Percentiles rank a stretch among this genome's conserved stretches.
phyloP scores from a whole-genome alignment of 495 filamentous ascomycete genomes.

The Neurospora sp. region DNA sequence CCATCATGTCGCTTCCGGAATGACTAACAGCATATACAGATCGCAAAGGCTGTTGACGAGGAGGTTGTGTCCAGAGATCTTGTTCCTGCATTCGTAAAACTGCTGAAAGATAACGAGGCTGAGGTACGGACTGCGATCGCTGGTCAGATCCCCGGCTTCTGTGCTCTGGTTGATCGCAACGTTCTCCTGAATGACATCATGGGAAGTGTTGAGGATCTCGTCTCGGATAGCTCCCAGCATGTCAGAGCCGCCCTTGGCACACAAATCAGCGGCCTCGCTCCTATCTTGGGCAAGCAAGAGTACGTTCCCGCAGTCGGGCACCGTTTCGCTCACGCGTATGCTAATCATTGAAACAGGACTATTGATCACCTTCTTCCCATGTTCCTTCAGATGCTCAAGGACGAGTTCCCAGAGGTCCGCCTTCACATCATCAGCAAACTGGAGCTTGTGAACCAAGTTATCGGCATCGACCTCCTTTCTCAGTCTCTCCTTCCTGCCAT shows the following conservation, averaged over 20 bases:
- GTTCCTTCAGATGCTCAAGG: constrained; percentile 99
- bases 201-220: constrained; percentile 90
- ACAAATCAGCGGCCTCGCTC: constrained; percentile 93
- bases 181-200: constrained; percentile 94
- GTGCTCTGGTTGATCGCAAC: constrained; percentile 71
- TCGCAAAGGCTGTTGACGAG: constrained; percentile 96
- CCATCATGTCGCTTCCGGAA: not conserved
- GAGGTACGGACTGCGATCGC: constrained; percentile 96
- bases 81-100: constrained; percentile 93
- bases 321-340: constrained; percentile 2
- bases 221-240: constrained; percentile 92
- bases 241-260: constrained; percentile 91
- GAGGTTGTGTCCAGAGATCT: constrained; percentile 90
- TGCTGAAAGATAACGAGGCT: constrained; percentile 93
- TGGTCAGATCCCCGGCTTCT: constrained; percentile 96
- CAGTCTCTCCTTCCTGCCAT: constrained; percentile 97
- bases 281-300: constrained; percentile 97
- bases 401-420: constrained; percentile 95
- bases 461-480: constrained; percentile 92
- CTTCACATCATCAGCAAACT: constrained; percentile 98
- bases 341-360: constrained; percentile 47
- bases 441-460: constrained; percentile 95
- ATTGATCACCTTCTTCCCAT: constrained; percentile 95
- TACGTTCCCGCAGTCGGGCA: constrained; percentile 34
- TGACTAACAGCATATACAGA: constrained; percentile 38